Evolutionary conservation across 371 early-diverging fungal genomes (phyloP), one percentile per base, ranked within the genome.

Genomic region (Lichtheimia ornata): DNA sequence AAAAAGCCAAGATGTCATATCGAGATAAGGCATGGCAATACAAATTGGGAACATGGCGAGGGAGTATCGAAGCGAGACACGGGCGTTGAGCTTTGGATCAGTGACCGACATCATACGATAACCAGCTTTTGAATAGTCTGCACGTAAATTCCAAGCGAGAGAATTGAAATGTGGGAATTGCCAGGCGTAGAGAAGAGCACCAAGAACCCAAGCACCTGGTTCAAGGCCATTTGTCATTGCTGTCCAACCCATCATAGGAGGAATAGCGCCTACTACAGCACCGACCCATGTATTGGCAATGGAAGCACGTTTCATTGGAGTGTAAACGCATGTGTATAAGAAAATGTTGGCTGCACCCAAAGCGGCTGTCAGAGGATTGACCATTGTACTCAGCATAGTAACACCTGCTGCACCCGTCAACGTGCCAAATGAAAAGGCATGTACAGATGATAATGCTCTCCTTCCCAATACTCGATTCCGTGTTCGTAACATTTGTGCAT

Each of bases 151-250:
- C 91, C 94, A 96, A 17, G 91, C 84, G 28, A 98, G 71, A 2
- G 97, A 81, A 74, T 97, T 97, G 70, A 98, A 98, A 66, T 98
- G 99, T 18, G 99, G 99, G 73, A 98, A 98, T 74, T 98, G 98
- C 98, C 99, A 98, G 0, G 94, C 92, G 70, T 90, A 98, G 45
- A 98, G 74, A 0, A 94, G 64, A 1, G 77, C 86, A 28, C 86
- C 97, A 42, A 98, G 69, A 1, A 94, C 67, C 87, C 88, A 91
- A 2, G 93, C 92, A 50, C 91, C 95, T 4, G 85, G 79, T 44
- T 91, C 95, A 18, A 97, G 61, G 2, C 76, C 57, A 30, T 89
- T 88, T 0, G 95, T 92, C 49, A 88, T 89, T 12, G 98, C 97
- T 4, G 90, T 85, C 90, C 93, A 98, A 0, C 99, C 99, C 93